Base-by-base conservation (phyloP, 371 early-diverging fungal genomes). In the Apophysomyces elegans region DNA sequence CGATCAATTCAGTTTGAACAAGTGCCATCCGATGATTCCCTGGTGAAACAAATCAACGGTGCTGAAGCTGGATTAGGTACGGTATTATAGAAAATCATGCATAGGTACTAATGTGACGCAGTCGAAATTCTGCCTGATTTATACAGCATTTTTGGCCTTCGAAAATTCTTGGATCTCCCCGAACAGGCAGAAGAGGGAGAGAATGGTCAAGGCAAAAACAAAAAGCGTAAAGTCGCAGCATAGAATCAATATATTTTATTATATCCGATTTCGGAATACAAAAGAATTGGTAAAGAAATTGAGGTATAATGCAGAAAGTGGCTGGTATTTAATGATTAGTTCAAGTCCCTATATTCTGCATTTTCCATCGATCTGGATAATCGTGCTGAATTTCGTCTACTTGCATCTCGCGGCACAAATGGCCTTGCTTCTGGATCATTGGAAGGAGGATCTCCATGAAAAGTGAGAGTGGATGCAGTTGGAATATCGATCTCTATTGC, bases 101-200 rank as follows among this genome's bases (percentile, higher is more conserved):
- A 26, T 26, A 26, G 32, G 2, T 36, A 59, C 54, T 56, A 56
- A 50, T 14, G 9, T 14, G 45, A 58, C 37, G 3, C 58, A 62
- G 80, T 81, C 8, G 75, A 79, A 8, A 69, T 71, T 2, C 59
- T 83, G 26, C 80, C 81, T 47, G 85, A 87, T 56, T 71, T 85
- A 41, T 83, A 80, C 67, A 74, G 76, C 38, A 80, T 81, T 14
- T 84, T 85, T 66, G 83, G 83, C 9, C 71, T 87, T 65, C 82
- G 87, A 59, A 87, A 87, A 67, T 76, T 77, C 63, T 65, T 77
- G 12, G 82, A 82, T 69, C 69, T 75, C 37, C 74, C 77, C 11
- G 77, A 77, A 26, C 61, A 73, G 8, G 11, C 71, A 65, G 67
- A 74, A 57, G 73, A 70, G 36, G 66, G 66, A 9, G 64, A 67